phyloP scores from a whole-genome alignment of 139 green algal genomes.

The Chlorella sp. region DNA sequence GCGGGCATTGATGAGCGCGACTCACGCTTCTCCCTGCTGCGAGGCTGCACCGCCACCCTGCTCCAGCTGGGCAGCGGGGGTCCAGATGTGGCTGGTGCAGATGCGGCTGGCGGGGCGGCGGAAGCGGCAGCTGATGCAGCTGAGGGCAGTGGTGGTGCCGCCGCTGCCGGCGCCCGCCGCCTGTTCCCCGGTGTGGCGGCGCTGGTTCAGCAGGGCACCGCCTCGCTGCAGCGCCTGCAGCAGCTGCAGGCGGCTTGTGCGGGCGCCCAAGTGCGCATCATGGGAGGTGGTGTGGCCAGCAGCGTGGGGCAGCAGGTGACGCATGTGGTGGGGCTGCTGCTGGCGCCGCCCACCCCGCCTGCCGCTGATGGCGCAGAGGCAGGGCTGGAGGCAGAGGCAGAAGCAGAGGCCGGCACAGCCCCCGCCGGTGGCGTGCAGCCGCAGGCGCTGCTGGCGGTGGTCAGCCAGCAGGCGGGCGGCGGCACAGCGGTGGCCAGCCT shows the following conservation, averaged over 20 bases:
- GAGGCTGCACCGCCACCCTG: background rate
- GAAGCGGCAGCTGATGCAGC: too few species aligned
- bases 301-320: background rate
- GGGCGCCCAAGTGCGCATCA: background rate
- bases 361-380: background rate
- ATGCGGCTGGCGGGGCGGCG: background rate
- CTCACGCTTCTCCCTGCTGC: slow-evolving; percentile 3
- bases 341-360: background rate
- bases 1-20: background rate
- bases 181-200: background rate
- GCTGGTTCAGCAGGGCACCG: background rate
- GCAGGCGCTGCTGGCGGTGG: slow-evolving; percentile 2
- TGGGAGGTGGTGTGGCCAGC: background rate
- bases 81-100: background rate
- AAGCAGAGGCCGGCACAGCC: background rate
- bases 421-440: background rate
- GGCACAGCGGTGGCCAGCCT: background rate
- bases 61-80: background rate
- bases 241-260: background rate
- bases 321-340: slow-evolving; percentile 14
- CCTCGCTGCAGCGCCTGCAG: background rate
- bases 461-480: background rate
- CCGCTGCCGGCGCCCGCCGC: background rate
- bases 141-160: background rate
- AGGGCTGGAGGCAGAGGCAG: background rate